Evolutionary conservation across 768 basidiomycete species (phyloP).

Genomic region (Tylopilus subfusipes): DNA sequence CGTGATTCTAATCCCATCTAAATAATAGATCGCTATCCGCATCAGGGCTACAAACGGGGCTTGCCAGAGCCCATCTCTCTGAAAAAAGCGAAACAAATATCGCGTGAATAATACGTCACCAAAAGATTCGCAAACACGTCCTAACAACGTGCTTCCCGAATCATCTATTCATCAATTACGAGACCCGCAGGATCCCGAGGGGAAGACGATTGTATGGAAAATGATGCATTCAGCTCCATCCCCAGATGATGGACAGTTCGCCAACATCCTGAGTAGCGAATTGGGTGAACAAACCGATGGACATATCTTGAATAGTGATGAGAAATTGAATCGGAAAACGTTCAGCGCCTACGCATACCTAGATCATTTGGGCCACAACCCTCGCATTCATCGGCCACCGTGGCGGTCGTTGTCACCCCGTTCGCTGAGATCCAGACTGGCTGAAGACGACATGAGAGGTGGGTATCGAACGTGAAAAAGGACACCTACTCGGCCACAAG

Average conservation of each 20-base stretch:
- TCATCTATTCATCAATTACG: slow-evolving; percentile 7
- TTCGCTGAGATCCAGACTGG: slow-evolving; percentile 55
- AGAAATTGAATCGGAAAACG: slow-evolving; percentile 1
- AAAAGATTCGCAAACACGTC: slow-evolving; percentile 17
- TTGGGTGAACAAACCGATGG: slow-evolving; percentile 54
- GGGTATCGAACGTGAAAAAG: not conserved
- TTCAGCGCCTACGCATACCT: slow-evolving; percentile 40
- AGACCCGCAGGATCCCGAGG: slow-evolving; percentile 7
- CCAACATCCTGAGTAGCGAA: slow-evolving; percentile 48
- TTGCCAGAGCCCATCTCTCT: slow-evolving; percentile 18
- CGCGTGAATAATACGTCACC: slow-evolving; percentile 21
- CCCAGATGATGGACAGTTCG: slow-evolving; percentile 54
- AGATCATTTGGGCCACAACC: slow-evolving; percentile 51
- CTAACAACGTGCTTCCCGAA: slow-evolving; percentile 13
- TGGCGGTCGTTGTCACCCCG: slow-evolving; percentile 46
- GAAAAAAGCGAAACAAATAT: slow-evolving; percentile 14
- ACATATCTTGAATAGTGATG: slow-evolving; percentile 52
- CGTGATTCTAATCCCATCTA: slow-evolving; percentile 18
- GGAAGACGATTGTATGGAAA: not conserved
- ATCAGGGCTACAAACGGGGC: slow-evolving; percentile 15
- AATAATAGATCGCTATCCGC: not conserved
- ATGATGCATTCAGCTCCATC: slow-evolving; percentile 31
- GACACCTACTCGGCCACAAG: slow-evolving; percentile 59
- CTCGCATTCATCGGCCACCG: slow-evolving; percentile 56
- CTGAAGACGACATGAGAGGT: slow-evolving; percentile 33